These are phyloP conservation scores for Sphaerulina populicola DNA, from an alignment of 2,329 filamentous ascomycete species.

Conservation along the genomic window DNA sequence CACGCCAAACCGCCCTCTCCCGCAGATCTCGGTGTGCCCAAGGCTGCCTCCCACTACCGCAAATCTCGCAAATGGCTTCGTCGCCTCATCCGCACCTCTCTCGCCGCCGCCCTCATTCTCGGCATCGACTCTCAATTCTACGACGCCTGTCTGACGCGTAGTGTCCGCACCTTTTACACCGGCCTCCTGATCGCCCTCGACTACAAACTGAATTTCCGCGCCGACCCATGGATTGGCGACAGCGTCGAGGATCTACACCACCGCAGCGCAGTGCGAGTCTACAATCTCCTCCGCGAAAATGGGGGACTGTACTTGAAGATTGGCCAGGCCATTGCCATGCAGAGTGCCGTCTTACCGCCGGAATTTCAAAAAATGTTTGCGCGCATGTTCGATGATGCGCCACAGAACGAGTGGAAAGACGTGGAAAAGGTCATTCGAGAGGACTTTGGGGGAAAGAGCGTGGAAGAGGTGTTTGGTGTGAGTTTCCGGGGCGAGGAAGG, in stretches of 20 bases:
- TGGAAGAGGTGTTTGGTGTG: constrained; percentile 87
- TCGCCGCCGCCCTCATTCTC: constrained; percentile 55
- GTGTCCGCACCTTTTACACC: constrained; percentile 68
- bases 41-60: constrained; percentile 61
- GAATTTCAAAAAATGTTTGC: constrained; percentile 96
- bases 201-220: constrained; percentile 93
- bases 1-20: constrained; percentile 61
- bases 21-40: constrained; percentile 64
- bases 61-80: constrained; percentile 68
- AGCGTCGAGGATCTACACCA: constrained; percentile 70
- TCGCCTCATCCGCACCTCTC: constrained; percentile 56
- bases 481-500: constrained; percentile 53
- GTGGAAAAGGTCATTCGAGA: constrained; percentile 76
- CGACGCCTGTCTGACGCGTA: constrained; percentile 69
- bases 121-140: constrained; percentile 65
- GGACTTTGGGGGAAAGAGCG: constrained; percentile 70
- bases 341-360: constrained; percentile 83
- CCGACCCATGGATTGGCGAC: constrained; percentile 64
- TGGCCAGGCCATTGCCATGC: constrained; percentile 96
- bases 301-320: constrained; percentile 96
- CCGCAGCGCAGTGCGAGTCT: constrained; percentile 75
- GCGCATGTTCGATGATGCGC: constrained; percentile 95
- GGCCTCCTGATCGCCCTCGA: constrained; percentile 77
- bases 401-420: constrained; percentile 80
- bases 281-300: constrained; percentile 72